Base-by-base conservation (phyloP, 1,284 basidiomycete species). In the Sporisorium scitamineum region DNA sequence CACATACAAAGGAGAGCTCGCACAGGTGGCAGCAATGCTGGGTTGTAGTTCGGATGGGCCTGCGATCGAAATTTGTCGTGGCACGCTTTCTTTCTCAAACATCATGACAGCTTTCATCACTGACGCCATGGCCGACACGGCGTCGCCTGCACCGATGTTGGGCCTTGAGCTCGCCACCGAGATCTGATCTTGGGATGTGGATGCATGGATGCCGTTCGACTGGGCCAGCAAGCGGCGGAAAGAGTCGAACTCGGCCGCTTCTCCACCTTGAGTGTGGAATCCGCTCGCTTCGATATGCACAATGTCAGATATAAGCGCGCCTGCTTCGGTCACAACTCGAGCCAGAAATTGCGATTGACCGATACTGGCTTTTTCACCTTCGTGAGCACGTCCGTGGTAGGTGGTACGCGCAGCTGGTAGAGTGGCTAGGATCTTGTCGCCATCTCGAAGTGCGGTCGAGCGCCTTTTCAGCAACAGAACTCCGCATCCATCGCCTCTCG, bases 401-500 rank as follows among this genome's bases (percentile, higher is more conserved):
- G 61, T 54, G 22, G 59, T 70, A 5, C 54, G 61, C 2, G 53
- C 65, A 2, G 66, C 76, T 22, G 68, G 54, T 10, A 78, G 31
- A 27, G 62, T 68, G 18, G 76, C 76, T 9, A 78, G 61, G 14
- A 79, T 68, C 29, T 52, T 68, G 52, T 79, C 77, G 3, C 68
- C 70, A 16, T 79, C 77, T 2, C 50, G 67, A 18, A 79, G 44
- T 20, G 77, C 77, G 24, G 70, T 70, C 1, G 70, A 76, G 31
- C 75, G 68, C 5, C 77, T 42, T 52, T 79, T 79, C n/a, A 79
- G 39, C 3, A 76, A 54, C 32, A 79, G n/a, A 8, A 79, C 65
- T 10, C 72, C 77, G n/a, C 62, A 67, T 5, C 73, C 77, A 22
- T 79, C 77, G 27, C 70, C 77, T 48, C 77, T 57, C n/a, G 75